Evolutionary conservation across 305 asterid genomes (phyloP).

Genomic region (Striga hermonthica): DNA sequence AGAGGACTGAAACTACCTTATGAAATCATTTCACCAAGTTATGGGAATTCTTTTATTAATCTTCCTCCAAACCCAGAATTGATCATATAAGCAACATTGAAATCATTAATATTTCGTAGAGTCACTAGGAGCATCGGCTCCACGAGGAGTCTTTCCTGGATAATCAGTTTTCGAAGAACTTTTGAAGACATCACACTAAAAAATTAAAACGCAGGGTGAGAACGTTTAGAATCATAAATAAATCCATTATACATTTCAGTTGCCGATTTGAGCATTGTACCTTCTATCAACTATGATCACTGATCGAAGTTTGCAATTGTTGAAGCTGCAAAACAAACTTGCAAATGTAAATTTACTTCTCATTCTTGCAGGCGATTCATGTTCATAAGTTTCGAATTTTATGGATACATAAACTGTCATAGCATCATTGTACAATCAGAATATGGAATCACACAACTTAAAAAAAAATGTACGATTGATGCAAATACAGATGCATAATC

Average conservation of each 20-base stretch:
- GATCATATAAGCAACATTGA: neutral
- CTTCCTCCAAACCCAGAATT: too few species aligned
- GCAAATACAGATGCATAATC: too few species aligned
- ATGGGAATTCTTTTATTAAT: neutral
- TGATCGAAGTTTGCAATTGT: constrained; percentile 72
- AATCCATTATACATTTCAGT: neutral
- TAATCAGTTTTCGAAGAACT: constrained; percentile 39
- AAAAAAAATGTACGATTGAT: too few species aligned
- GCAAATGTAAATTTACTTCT: constrained; percentile 13
- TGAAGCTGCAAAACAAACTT: constrained; percentile 48
- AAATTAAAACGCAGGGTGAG: neutral
- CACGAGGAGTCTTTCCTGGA: constrained; percentile 50
- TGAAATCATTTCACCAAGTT: constrained; percentile 10
- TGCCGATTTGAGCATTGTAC: constrained; percentile 29
- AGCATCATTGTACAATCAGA: too few species aligned
- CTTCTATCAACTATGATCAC: constrained; percentile 63
- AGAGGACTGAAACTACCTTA: constrained; percentile 21
- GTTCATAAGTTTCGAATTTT: too few species aligned
- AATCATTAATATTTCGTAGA: constrained; percentile 30
- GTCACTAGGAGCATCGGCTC: constrained; percentile 45
- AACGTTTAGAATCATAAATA: neutral
- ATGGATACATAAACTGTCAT: too few species aligned
- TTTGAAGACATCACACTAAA: constrained; percentile 41
- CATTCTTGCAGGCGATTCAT: too few species aligned
- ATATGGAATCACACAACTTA: too few species aligned